A percentile compares a stretch with the other conserved stretches of the same genome.
Conservation (phyloP, 139 green algal genomes). For the Chlorella ohadii region DNA sequence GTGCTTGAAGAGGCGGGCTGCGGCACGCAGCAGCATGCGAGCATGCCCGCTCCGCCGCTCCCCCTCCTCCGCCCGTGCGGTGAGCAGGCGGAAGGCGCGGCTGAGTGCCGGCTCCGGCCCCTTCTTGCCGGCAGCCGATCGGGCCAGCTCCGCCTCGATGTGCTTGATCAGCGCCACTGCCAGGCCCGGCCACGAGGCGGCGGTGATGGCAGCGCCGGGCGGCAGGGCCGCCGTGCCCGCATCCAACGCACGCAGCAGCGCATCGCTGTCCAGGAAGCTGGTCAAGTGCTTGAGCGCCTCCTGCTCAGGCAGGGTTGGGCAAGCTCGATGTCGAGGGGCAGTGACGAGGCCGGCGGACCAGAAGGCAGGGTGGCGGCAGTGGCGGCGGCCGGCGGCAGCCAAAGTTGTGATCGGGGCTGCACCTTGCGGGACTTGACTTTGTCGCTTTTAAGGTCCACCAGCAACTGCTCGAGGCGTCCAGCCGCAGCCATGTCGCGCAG, state of each 20-base stretch:
- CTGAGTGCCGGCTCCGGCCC: slow-evolving; percentile 39
- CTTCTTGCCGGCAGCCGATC: slow-evolving; percentile 15
- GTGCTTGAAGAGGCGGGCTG: slow-evolving; percentile 46
- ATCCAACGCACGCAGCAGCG: slow-evolving; percentile 49
- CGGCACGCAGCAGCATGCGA: slow-evolving; percentile 42
- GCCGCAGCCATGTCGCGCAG: too few relatives aligned
- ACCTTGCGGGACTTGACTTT: too few relatives aligned
- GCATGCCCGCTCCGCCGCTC: slow-evolving; percentile 37
- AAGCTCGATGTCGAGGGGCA: too few relatives aligned
- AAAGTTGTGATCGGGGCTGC: too few relatives aligned
- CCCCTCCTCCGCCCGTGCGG: slow-evolving; percentile 52
- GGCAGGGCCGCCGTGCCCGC: slow-evolving; percentile 42
- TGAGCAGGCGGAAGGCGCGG: slow-evolving; percentile 41
- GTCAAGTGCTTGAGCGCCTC: slow-evolving; percentile 59
- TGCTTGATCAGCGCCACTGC: not conserved
- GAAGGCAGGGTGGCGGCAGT: too few relatives aligned
- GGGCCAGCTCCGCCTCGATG: slow-evolving; percentile 23
- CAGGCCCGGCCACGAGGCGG: slow-evolving; percentile 52
- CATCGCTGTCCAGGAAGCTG: slow-evolving; percentile 50
- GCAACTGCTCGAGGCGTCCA: too few relatives aligned
- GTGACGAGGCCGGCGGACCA: too few relatives aligned
- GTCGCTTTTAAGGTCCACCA: too few relatives aligned
- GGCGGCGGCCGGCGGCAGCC: too few relatives aligned
- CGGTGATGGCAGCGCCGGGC: slow-evolving; percentile 27
- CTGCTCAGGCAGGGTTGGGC: slow-evolving; percentile 23